phyloP scores from a whole-genome alignment of 192 early-diverging fungal species.

The Dissophora globulifera region DNA sequence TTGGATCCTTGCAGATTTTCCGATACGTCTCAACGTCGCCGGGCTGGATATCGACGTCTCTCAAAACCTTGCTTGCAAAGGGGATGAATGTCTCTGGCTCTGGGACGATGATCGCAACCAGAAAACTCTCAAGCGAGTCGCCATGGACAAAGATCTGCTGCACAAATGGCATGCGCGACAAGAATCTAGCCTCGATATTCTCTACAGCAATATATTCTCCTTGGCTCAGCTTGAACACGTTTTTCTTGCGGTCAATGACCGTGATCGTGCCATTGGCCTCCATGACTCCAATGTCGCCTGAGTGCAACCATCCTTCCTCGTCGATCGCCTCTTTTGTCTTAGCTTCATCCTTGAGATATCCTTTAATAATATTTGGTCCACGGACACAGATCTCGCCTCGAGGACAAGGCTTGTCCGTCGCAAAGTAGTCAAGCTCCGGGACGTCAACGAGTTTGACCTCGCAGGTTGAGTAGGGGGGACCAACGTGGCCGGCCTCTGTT shows the following conservation, averaged over 20 bases:
- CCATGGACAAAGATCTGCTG: slow-evolving; percentile 84
- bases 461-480: slow-evolving; percentile 69
- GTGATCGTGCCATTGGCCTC: slow-evolving; percentile 73
- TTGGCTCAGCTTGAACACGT: slow-evolving; percentile 75
- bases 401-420: slow-evolving; percentile 80
- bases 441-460: slow-evolving; percentile 93
- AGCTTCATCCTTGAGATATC: slow-evolving; percentile 82
- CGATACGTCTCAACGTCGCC: slow-evolving; percentile 23
- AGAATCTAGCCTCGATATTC: slow-evolving; percentile 78
- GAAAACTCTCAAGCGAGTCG: slow-evolving; percentile 74
- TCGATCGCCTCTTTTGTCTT: slow-evolving; percentile 81
- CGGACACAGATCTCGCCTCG: slow-evolving; percentile 90
- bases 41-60: slow-evolving; percentile 48
- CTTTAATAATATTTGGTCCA: slow-evolving; percentile 77
- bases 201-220: slow-evolving; percentile 88
- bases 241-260: slow-evolving; percentile 88
- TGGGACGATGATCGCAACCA: slow-evolving; percentile 84
- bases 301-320: slow-evolving; percentile 88
- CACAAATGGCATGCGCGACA: slow-evolving; percentile 65
- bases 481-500: slow-evolving; percentile 80
- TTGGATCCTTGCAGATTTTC: slow-evolving; percentile 67
- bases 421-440: slow-evolving; percentile 87
- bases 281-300: slow-evolving; percentile 85
- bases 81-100: slow-evolving; percentile 63
- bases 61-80: slow-evolving; percentile 59